Evolutionary conservation across 495 filamentous ascomycete species (phyloP), one percentile per base, ranked within the genome.

Genomic region (Annulohypoxylon moriforme): DNA sequence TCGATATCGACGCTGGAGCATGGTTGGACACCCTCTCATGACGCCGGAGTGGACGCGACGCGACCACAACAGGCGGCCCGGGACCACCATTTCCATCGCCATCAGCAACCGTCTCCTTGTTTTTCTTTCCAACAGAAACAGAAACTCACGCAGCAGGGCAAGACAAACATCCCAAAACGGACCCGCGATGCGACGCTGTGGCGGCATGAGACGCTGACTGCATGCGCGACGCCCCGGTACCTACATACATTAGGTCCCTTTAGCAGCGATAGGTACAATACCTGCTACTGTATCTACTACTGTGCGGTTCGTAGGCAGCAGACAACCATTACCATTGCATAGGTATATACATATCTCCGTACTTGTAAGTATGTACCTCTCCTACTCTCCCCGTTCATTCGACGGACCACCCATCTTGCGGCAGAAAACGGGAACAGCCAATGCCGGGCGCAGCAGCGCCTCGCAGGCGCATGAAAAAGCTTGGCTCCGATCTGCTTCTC

Each of bases 121-220:
- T 42, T 14, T 31, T 25, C 33, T 52, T 27, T 36, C 18, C 4
- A 13, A n/a, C 4, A 20, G 25, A 29, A 34, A 4, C 16, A 1
- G n/a, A 55, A 24, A 24, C 16, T 22, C 50, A 55, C 50, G 29
- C 29, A 55, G 50, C 55, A 57, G 40, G 16, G 40, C 6, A 38
- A 27, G n/a, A 36, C 29, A 36, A 9, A 24, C 9, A 16, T 16
- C 10, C 33, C 31, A 22, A 71, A 57, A 38, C 27, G 60, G 27
- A 10, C 56, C 68, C 61, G 62, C 68, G 58, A 49, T 71, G 63
- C 68, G 50, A 71, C 57, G 57, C 50, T 71, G 68, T 66, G 62
- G 68, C 62, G 62, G 68, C 58, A 67, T 71, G 63, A 46, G 63
- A 71, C 62, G 68, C 68, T 71, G 68, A 71, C 68, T 60, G 68